Percentiles rank a stretch among this genome's conserved stretches.
These are phyloP conservation scores for Leccinum imitatum DNA, from an alignment of 768 basidiomycete species.

Conservation along the genomic window DNA sequence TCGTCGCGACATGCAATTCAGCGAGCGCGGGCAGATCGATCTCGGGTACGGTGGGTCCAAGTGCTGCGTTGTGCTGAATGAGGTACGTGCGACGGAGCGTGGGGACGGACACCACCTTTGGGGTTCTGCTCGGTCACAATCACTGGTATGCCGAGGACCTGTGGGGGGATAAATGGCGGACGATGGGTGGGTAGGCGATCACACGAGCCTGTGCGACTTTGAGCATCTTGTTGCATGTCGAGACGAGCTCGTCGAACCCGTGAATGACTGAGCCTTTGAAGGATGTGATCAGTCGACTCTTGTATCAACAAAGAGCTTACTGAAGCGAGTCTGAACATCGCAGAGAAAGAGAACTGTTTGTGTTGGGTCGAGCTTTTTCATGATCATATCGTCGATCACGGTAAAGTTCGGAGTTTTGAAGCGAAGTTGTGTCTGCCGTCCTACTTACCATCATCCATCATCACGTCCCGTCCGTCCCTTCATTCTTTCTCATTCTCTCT, in stretches of 20 bases:
- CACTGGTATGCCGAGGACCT: constrained; percentile 69
- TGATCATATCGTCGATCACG: constrained; percentile 23
- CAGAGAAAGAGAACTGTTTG: constrained; percentile 71
- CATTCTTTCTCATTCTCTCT: constrained; percentile 7
- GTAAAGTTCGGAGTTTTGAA: constrained; percentile 26
- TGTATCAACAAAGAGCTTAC: constrained; percentile 39
- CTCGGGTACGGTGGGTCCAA: constrained; percentile 67
- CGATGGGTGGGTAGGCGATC: background rate
- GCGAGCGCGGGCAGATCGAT: constrained; percentile 57
- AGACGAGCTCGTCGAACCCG: constrained; percentile 68
- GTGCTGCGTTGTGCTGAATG: constrained; percentile 41
- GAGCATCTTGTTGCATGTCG: constrained; percentile 74
- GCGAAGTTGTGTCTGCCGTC: background rate
- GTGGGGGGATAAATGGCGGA: background rate
- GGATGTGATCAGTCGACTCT: constrained; percentile 1
- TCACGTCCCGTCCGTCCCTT: background rate
- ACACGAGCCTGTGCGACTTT: constrained; percentile 62
- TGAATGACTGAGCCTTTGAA: constrained; percentile 53
- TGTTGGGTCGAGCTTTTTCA: constrained; percentile 33
- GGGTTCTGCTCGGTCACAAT: constrained; percentile 86
- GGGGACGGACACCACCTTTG: constrained; percentile 46
- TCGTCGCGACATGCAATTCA: constrained; percentile 54
- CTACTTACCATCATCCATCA: background rate
- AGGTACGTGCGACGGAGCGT: constrained; percentile 1
- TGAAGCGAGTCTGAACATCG: constrained; percentile 77